These are phyloP conservation scores for Xylariaceae sp. DNA, from an alignment of 2,329 filamentous ascomycete species.

Conservation along the genomic window DNA sequence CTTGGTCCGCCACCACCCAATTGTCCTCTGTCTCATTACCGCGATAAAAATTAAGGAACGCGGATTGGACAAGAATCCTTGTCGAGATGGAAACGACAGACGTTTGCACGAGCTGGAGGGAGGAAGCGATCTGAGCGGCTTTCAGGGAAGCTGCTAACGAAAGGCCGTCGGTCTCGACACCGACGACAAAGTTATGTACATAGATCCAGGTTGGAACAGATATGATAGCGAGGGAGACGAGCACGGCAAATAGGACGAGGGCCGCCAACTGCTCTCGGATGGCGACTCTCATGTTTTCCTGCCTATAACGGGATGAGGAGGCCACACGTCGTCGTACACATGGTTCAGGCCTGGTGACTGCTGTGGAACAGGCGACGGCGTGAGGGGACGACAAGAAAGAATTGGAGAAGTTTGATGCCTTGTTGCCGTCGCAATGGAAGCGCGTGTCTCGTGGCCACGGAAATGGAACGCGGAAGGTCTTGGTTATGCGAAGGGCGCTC, in stretches of 20 bases:
- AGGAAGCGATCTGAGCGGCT: constrained; percentile 73
- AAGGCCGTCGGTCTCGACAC: constrained; percentile 58
- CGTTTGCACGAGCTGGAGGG: constrained; percentile 74
- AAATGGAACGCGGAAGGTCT: no score
- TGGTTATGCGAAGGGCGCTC: no score
- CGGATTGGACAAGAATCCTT: constrained; percentile 54
- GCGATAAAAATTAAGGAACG: constrained; percentile 48
- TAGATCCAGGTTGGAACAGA: constrained; percentile 70
- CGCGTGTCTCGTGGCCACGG: no score
- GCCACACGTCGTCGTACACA: no score
- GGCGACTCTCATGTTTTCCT: constrained; percentile 66
- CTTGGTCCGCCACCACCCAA: constrained; percentile 58
- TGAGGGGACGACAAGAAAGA: no score
- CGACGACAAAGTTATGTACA: constrained; percentile 50
- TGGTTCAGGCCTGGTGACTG: no score
- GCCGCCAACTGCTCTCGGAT: constrained; percentile 83
- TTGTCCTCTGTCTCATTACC: constrained; percentile 54
- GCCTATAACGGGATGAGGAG: no score
- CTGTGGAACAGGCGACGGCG: no score
- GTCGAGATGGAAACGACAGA: constrained; percentile 70
- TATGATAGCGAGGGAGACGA: constrained; percentile 72
- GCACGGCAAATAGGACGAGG: constrained; percentile 71
- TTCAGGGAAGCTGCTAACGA: constrained; percentile 81
- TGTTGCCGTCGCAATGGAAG: no score
- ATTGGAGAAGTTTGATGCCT: no score